Base-by-base conservation (phyloP, 305 asterid species). In the Plantago coronopus region DNA sequence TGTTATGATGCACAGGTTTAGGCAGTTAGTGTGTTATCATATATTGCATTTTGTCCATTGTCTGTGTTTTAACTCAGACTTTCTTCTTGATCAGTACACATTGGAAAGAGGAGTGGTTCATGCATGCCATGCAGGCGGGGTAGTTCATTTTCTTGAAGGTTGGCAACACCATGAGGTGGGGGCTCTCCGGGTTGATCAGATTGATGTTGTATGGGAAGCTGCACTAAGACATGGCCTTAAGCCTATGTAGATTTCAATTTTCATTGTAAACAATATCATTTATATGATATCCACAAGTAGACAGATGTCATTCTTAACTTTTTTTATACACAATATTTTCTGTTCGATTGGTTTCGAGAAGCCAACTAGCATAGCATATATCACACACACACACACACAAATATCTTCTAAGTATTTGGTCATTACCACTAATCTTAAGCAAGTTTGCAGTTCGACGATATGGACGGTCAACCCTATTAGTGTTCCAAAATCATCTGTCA, bases 91-190 rank as follows among this genome's bases (percentile, higher is more conserved):
- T 27, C 78, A 90, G 97, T 85, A 90, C 51, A 87, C 97, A 31
- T 71, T 87, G 93, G 94, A 48, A 67, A 76, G 97, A 79, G 96
- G 95, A 16, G 84, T 80, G 34, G 94, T 90, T 17, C 97, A 87
- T 69, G 97, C 97, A 18, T 90, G 97, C 78, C 97, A 90, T 31
- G 97, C 97, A 1, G 97, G 97, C 31, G 97, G 97, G 53, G 76
- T 82, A 42, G 91, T 90, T 44, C 97, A 90, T 79, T 73, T 74
- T 65, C 95, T 90, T 57, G 85, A 90, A 87, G 91, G 86, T 5
- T 90, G 97, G 97, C 54, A 69, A 37, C 95, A 87, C 64, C 90
- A 90, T 51, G 97, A 90, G 53, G 96, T 90, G 34, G 97, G 97
- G 29, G 96, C 96, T 16, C 67, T 90, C 47, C 17, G 82, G 23